Base-by-base conservation (phyloP, 2,329 filamentous ascomycete species). In the Epichloe sibirici region DNA sequence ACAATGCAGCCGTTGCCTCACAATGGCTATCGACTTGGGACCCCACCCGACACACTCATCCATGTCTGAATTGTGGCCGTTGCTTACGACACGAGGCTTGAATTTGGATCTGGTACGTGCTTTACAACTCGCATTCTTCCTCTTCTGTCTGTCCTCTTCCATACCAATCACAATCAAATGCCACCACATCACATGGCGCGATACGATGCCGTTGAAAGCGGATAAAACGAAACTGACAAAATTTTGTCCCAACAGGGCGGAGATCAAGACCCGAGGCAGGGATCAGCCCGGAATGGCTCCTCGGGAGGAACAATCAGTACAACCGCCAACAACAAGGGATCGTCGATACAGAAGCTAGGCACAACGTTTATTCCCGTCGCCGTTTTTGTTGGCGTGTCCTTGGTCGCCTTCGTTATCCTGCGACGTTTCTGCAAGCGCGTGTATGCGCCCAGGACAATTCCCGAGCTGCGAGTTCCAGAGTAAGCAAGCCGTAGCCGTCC, bases 301-400 rank as follows among this genome's bases (percentile, higher is more conserved):
- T 55, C 56, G 1, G 63, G 61, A 12, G 68, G 68, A 51, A 70
- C 68, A 11, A 49, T 71, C 25, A 71, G 65, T 48, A 62, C 63
- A 28, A 48, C 59, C 15, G 60, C 61, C 17, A 58, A 53, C 43
- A 66, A 59, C 53, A 70, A 70, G 47, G 64, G 63, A 9, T 62
- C 67, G 0, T 71, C 68, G 9, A 55, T 66, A 7, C 55, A 62
- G 35, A 69, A 69, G 44, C 63, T 71, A 5, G 67, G 74, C 39
- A 71, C 70, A 57, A 82, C 79, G 21, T 73, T 82, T 44, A 62
- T 79, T 1, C 79, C 79, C 17, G 72, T 81, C 13, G 58, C 71
- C 56, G 61, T 79, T 52, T 79, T 77, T 60, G 67, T 76, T 5
- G 66, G 61, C 42, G 57, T 80, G 15, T 81, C 77, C 55, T 51